Evolutionary conservation across 495 filamentous ascomycete genomes (phyloP).

Genomic region (Tuber brumale): DNA sequence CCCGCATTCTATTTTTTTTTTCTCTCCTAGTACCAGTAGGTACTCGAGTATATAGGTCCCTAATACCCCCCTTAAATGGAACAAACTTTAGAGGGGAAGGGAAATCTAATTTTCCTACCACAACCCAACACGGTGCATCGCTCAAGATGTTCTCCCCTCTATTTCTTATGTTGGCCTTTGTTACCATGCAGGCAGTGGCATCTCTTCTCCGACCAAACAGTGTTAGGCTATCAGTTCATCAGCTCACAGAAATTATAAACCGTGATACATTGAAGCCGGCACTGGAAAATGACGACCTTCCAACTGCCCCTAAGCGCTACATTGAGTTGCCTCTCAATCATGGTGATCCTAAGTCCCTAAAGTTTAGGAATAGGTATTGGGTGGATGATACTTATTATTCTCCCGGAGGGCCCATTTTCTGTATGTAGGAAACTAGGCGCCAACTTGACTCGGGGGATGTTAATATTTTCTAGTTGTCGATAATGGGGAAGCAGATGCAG

Average conservation of each 20-base stretch:
- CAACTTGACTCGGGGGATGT: background rate
- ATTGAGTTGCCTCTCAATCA: conserved; percentile 22
- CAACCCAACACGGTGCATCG: background rate
- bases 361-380: conserved; percentile 54
- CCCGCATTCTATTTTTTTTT: background rate
- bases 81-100: background rate
- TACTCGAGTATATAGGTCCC: background rate
- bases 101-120: background rate
- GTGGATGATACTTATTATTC: conserved; percentile 49
- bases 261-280: background rate
- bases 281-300: background rate
- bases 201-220: background rate
- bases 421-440: conserved; percentile 18
- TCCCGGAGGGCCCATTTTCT: conserved; percentile 51
- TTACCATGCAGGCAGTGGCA: background rate
- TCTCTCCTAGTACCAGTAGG: background rate
- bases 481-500: conserved; percentile 26
- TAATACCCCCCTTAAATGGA: background rate
- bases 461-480: conserved; percentile 26
- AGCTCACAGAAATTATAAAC: background rate
- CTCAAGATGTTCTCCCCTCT: background rate
- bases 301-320: conserved; percentile 5
- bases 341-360: conserved; percentile 41
- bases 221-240: background rate
- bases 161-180: background rate